Evolutionary conservation across 2,329 filamentous ascomycete species (phyloP), one percentile per base, ranked within the genome.

Genomic region (Epichloe typhina): DNA sequence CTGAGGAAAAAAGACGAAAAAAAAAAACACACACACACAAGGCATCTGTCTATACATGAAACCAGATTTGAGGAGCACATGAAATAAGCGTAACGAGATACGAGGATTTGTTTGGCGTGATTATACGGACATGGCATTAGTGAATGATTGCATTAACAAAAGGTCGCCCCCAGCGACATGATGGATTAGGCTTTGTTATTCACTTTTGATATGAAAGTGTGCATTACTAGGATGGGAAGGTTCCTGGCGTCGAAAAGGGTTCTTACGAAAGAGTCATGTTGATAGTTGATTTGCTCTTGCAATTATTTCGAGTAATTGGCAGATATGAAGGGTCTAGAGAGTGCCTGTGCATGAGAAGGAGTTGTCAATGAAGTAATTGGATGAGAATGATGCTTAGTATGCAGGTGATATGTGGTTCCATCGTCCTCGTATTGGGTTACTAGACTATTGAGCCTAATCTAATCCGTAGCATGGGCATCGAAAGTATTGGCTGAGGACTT

Each of bases 11-110:
- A 50, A 15, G 19, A 19, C 2, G 19, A 19, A 19, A 19, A 9
- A n/a, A 2, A 31, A 9, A 50, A 11, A 5, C 1, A 23, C 23
- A 6, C 23, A 5, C 13, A 37, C 13, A n/a, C 6, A 3, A n/a
- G 36, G 36, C 36, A 47, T 37, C 23, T 40, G 35, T 13, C 23
- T 38, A 2, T 49, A 11, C 2, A 42, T 36, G 45, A 42, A 15
- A 49, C 6, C 26, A 46, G 21, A 38, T 36, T 33, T 46, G 38
- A 52, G 40, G 19, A 47, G 38, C 36, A 21, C 19, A 43, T 43
- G 40, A 26, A 37, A 36, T n/a, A 36, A 49, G 37, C 41, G 43
- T 46, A 17, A 52, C 50, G 47, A 50, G 47, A 46, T 33, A 41
- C 8, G 44, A 36, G 46, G 19, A 19, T 8, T 39, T 26, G 37